Evolutionary conservation across 176 grass and related monocot species (phyloP).

Genomic region (Lolium multiflorum): DNA sequence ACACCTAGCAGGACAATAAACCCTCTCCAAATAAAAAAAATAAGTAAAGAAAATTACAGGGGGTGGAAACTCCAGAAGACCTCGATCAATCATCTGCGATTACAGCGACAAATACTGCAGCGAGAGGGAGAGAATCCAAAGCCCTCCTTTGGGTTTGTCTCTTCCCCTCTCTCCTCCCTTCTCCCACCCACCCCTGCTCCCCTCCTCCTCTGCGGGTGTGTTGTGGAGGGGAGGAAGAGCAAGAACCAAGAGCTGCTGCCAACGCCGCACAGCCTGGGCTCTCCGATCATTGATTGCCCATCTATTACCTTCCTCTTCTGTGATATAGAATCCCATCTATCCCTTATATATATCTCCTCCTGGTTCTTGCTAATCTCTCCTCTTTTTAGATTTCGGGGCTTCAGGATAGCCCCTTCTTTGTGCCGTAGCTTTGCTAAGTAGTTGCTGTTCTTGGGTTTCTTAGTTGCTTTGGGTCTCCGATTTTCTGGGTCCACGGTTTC

Average conservation of each 20-base stretch:
- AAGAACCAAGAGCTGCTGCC: constrained; percentile 59
- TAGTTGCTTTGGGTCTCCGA: constrained; percentile 36
- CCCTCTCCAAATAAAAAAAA: not conserved
- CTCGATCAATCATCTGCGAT: constrained; percentile 64
- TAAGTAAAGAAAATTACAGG: constrained; percentile 39
- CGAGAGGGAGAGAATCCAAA: constrained; percentile 85
- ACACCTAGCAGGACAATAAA: constrained; percentile 6
- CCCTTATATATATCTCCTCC: constrained; percentile 40
- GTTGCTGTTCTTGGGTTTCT: constrained; percentile 50
- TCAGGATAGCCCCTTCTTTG: constrained; percentile 28
- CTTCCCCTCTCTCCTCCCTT: constrained; percentile 49
- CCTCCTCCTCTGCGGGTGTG: constrained; percentile 49
- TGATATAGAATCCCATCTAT: constrained; percentile 52
- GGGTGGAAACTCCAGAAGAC: constrained; percentile 46
- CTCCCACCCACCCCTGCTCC: constrained; percentile 53
- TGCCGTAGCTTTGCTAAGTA: constrained; percentile 48
- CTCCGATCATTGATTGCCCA: constrained; percentile 53
- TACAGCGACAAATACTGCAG: constrained; percentile 66
- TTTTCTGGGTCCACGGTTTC: constrained; percentile 34
- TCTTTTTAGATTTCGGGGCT: constrained; percentile 55
- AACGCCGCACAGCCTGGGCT: constrained; percentile 62
- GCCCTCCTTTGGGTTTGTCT: constrained; percentile 83
- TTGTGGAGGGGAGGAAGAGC: constrained; percentile 47
- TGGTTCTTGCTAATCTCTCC: constrained; percentile 41
- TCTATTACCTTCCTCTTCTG: constrained; percentile 63